phyloP scores from a whole-genome alignment of 768 basidiomycete genomes.

The Multifurca ochricompacta region DNA sequence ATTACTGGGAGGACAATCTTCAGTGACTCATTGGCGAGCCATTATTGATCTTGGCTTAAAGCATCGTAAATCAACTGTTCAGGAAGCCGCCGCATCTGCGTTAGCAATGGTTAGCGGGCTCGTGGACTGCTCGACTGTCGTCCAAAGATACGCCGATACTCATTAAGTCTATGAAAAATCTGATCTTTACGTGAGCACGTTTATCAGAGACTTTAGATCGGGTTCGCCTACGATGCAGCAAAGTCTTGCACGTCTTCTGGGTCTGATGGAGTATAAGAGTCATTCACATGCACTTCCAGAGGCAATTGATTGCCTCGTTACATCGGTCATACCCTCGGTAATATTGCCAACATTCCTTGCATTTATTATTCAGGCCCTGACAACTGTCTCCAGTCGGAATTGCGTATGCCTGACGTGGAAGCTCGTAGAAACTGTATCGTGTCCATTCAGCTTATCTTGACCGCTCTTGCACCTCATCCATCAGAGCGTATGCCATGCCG shows the following conservation, averaged over 20 bases:
- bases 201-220: slow-evolving; percentile 53
- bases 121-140: slow-evolving; percentile 51
- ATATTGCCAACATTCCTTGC: slow-evolving; percentile 33
- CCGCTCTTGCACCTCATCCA: slow-evolving; percentile 36
- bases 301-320: slow-evolving; percentile 51
- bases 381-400: slow-evolving; percentile 27
- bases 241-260: slow-evolving; percentile 62
- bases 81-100: slow-evolving; percentile 68
- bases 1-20: slow-evolving; percentile 32
- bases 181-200: slow-evolving; percentile 32
- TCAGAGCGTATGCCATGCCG: slow-evolving; percentile 35
- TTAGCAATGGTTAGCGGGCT: slow-evolving; percentile 64
- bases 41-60: slow-evolving; percentile 68
- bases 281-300: slow-evolving; percentile 47
- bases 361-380: slow-evolving; percentile 20
- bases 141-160: slow-evolving; percentile 62
- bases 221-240: slow-evolving; percentile 55
- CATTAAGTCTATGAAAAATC: background rate
- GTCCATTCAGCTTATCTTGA: slow-evolving; percentile 44
- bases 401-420: slow-evolving; percentile 42
- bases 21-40: slow-evolving; percentile 54
- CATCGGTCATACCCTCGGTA: slow-evolving; percentile 40
- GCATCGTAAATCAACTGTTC: slow-evolving; percentile 54
- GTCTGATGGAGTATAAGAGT: slow-evolving; percentile 55
- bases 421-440: slow-evolving; percentile 48